Evolutionary conservation across 345 rosid species (phyloP).

Genomic region (Diplotaxis tenuifolia): DNA sequence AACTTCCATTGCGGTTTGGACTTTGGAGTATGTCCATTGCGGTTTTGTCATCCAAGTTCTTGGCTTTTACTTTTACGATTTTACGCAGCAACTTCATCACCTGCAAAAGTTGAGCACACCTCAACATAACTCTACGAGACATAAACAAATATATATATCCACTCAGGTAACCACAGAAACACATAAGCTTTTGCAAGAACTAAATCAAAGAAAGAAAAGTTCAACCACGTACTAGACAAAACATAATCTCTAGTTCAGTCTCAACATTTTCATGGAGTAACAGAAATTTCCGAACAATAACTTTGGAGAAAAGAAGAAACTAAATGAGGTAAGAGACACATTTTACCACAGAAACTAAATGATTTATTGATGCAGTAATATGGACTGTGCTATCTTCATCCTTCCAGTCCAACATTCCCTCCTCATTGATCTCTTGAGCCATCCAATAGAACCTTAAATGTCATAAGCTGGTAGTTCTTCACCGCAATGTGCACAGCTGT

Average conservation of each 20-base stretch:
- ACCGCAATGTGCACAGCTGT: slow-evolving; percentile 25
- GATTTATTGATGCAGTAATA: neutral
- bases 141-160: too few relatives aligned
- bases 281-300: neutral
- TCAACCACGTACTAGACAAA: neutral
- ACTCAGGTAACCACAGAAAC: too few relatives aligned
- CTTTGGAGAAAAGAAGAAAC: neutral
- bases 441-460: neutral
- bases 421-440: neutral
- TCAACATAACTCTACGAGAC: neutral
- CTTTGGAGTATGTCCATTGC: slow-evolving; percentile 30
- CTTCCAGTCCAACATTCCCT: neutral
- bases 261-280: neutral
- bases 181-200: neutral
- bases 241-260: neutral
- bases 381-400: slow-evolving; percentile 9
- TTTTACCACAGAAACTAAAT: neutral
- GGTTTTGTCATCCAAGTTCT: slow-evolving; percentile 18
- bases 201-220: neutral
- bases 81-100: neutral
- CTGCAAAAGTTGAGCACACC: neutral
- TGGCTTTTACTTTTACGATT: neutral
- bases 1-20: neutral
- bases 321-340: neutral
- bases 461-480: neutral